A percentile compares a stretch with the other conserved stretches of the same genome.
Evolutionary conservation across 192 early-diverging fungal species (phyloP).

Genomic region (Podila minutissima): DNA sequence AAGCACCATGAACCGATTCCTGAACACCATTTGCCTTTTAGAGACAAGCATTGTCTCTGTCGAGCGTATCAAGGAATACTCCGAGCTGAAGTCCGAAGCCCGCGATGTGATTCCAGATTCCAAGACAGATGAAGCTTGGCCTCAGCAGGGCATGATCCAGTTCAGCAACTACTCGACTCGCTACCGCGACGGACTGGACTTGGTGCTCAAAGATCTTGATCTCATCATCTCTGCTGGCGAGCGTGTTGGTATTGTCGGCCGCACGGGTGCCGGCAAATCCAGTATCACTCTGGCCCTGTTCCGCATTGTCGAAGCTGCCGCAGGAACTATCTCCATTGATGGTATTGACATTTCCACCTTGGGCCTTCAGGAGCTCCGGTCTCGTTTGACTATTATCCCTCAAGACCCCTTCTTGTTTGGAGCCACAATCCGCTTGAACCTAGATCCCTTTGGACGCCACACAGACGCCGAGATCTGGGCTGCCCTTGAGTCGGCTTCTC

Average conservation of each 20-base stretch:
- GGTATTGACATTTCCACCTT: slow-evolving; percentile 72
- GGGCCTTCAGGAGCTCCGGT: slow-evolving; percentile 68
- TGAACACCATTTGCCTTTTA: slow-evolving; percentile 78
- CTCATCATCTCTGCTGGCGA: slow-evolving; percentile 11
- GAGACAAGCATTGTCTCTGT: slow-evolving; percentile 73
- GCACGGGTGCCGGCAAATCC: slow-evolving; percentile 85
- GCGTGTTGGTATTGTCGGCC: slow-evolving; percentile 41
- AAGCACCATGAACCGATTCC: slow-evolving; percentile 78
- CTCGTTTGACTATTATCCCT: slow-evolving; percentile 79
- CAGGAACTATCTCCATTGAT: slow-evolving; percentile 78
- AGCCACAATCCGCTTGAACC: slow-evolving; percentile 64
- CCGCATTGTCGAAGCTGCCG: slow-evolving; percentile 67
- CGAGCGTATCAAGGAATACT: slow-evolving; percentile 83
- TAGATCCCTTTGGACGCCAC: slow-evolving; percentile 62
- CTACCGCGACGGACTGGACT: slow-evolving; percentile 77
- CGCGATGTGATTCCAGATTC: slow-evolving; percentile 66
- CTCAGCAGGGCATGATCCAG: slow-evolving; percentile 70
- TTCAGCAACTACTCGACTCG: slow-evolving; percentile 76
- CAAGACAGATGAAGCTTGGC: slow-evolving; percentile 70
- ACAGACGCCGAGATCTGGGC: slow-evolving; percentile 73
- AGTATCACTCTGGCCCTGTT: slow-evolving; percentile 77
- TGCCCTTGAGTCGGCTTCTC: slow-evolving; percentile 71
- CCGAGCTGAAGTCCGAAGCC: slow-evolving; percentile 77
- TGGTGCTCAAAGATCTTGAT: slow-evolving; percentile 53
- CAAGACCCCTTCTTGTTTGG: slow-evolving; percentile 80